Evolutionary conservation across 148 eudicot genomes (phyloP).

Genomic region (Dysphania ambrosioides): DNA sequence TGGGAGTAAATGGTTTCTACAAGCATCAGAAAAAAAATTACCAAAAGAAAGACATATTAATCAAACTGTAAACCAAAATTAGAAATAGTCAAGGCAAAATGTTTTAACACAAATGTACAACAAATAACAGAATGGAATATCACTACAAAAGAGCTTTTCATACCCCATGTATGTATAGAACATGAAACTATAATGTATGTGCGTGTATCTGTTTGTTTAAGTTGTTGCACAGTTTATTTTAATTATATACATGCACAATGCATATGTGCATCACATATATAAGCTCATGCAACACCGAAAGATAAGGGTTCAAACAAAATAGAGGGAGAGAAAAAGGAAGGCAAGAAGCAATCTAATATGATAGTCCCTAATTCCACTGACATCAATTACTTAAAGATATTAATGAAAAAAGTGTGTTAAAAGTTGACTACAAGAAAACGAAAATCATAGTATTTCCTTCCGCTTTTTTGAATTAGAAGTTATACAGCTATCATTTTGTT

Average conservation of each 20-base stretch:
- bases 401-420: too few relatives aligned
- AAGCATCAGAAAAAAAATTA: conserved; percentile 9
- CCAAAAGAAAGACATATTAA: neutral
- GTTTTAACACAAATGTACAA: neutral
- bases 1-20: conserved; percentile 75
- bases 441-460: neutral
- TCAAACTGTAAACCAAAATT: neutral
- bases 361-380: neutral
- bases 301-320: neutral
- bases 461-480: neutral
- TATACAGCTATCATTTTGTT: neutral
- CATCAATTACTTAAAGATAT: neutral
- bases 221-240: too few relatives aligned
- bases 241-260: too few relatives aligned
- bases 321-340: too few relatives aligned
- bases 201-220: too few relatives aligned
- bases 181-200: too few relatives aligned
- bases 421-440: too few relatives aligned
- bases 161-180: neutral
- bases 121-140: neutral
- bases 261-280: too few relatives aligned
- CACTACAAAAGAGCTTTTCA: neutral
- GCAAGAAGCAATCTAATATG: neutral
- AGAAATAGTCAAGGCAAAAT: neutral
- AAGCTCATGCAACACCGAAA: too few relatives aligned